These are phyloP conservation scores for Starmera dryadoides DNA, from an alignment of 805 yeast species.

Conservation along the genomic window DNA sequence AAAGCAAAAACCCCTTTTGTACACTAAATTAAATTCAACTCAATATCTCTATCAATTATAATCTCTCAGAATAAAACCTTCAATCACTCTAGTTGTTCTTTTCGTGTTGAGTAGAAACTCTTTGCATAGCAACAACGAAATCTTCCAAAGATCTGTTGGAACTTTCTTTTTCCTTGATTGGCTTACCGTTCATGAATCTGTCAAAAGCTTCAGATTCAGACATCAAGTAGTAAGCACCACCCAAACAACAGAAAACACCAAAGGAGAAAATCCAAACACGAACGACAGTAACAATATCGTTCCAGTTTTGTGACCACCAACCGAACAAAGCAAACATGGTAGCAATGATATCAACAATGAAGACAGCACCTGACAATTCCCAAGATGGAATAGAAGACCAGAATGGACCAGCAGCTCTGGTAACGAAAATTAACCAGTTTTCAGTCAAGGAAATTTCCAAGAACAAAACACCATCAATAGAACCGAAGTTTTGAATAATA, in stretches of 20 bases:
- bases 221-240: slow-evolving; percentile 96
- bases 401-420: slow-evolving; percentile 98
- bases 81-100: slow-evolving; percentile 47
- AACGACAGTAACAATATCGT: slow-evolving; percentile 90
- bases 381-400: slow-evolving; percentile 95
- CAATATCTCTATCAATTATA: no score
- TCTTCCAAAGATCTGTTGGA: slow-evolving; percentile 71
- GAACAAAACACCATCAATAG: slow-evolving; percentile 88
- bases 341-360: slow-evolving; percentile 83
- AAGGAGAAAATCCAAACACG: slow-evolving; percentile 94
- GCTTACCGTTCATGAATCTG: slow-evolving; percentile 78
- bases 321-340: slow-evolving; percentile 91
- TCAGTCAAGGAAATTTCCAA: slow-evolving; percentile 91
- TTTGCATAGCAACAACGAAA: slow-evolving; percentile 79
- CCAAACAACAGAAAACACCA: slow-evolving; percentile 94
- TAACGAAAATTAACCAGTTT: slow-evolving; percentile 95
- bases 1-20: no score
- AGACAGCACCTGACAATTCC: slow-evolving; percentile 94
- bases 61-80: not conserved
- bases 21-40: no score
- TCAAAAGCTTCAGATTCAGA: slow-evolving; percentile 73
- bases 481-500: slow-evolving; percentile 94
- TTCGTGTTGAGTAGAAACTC: slow-evolving; percentile 87
- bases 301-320: slow-evolving; percentile 98
- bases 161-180: slow-evolving; percentile 45